These are phyloP conservation scores for Sordariomycetes sp. DNA, from an alignment of 2,329 filamentous ascomycete species.

Conservation along the genomic window DNA sequence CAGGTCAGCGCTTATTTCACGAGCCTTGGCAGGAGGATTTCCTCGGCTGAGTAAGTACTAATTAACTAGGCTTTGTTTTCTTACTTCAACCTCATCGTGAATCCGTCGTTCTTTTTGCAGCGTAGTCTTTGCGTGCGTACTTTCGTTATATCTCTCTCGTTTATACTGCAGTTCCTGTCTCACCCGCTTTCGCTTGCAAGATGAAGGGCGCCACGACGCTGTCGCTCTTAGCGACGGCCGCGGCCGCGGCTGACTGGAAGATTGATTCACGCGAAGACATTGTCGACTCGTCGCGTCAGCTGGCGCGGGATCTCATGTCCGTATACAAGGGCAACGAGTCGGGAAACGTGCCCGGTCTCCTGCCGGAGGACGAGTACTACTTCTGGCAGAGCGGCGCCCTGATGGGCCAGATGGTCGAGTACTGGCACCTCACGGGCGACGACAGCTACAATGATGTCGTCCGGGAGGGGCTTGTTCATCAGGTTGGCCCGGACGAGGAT, in stretches of 20 bases:
- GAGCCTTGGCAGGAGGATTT: too few relatives aligned
- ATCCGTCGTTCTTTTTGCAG: too few relatives aligned
- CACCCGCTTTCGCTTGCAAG: too few relatives aligned
- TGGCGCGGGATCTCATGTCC: slow-evolving; percentile 40
- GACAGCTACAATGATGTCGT: slow-evolving; percentile 46
- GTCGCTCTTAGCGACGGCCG: too few relatives aligned
- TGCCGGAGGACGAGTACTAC: slow-evolving; percentile 27
- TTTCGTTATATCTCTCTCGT: too few relatives aligned
- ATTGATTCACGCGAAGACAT: background rate
- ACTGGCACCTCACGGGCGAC: slow-evolving; percentile 57
- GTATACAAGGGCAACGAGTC: slow-evolving; percentile 41
- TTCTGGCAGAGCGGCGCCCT: slow-evolving; percentile 27
- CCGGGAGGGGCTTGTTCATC: slow-evolving; percentile 43
- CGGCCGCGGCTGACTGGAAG: background rate
- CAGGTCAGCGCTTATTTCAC: too few relatives aligned
- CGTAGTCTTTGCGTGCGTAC: too few relatives aligned
- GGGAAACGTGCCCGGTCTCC: slow-evolving; percentile 44
- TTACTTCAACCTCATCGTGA: too few relatives aligned
- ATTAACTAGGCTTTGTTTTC: too few relatives aligned
- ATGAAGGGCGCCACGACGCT: too few relatives aligned
- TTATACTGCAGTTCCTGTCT: too few relatives aligned
- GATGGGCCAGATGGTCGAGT: slow-evolving; percentile 56
- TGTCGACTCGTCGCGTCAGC: slow-evolving; percentile 27
- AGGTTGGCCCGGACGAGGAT: slow-evolving; percentile 42
- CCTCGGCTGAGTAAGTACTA: too few relatives aligned